Evolutionary conservation across 352 stramenopile species (phyloP).

Genomic region (Ophiocytium majus): DNA sequence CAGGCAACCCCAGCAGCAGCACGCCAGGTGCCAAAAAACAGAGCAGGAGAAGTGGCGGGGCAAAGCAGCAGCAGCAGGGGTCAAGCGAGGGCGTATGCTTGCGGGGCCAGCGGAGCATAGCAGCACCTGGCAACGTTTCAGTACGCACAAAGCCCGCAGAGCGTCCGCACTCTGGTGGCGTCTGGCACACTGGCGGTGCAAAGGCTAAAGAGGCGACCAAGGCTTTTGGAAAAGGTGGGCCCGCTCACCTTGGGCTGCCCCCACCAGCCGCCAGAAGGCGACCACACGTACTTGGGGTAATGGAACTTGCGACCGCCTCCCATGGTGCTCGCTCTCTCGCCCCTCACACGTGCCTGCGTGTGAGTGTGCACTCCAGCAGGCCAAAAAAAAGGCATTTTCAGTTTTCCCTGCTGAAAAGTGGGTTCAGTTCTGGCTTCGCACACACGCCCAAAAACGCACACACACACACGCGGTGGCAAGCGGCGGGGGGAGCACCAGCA

Average conservation of each 20-base stretch:
- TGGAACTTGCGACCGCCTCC: constrained; percentile 55
- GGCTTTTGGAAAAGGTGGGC: background rate
- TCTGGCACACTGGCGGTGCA: background rate
- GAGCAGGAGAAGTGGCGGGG: background rate
- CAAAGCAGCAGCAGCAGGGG: background rate
- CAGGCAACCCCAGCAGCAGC: background rate
- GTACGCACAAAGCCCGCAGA: background rate
- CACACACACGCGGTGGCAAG: too few species aligned
- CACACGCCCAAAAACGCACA: too few species aligned
- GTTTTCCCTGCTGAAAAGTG: too few species aligned
- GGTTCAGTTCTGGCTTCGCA: too few species aligned
- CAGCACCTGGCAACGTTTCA: background rate
- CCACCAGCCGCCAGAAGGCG: constrained; percentile 55
- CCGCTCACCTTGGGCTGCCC: constrained; percentile 25
- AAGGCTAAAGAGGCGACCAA: background rate
- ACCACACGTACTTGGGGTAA: constrained; percentile 58
- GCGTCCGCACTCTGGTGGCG: background rate
- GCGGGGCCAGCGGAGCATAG: background rate
- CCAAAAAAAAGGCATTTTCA: too few species aligned
- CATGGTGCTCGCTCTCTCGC: constrained; percentile 38
- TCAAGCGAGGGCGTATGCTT: background rate
- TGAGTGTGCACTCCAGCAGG: too few species aligned
- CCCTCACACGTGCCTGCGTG: too few species aligned
- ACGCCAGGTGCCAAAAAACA: background rate
- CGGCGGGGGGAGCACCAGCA: too few species aligned